A percentile compares a stretch with the other conserved stretches of the same genome.
Evolutionary conservation across 345 rosid genomes (phyloP).

Genomic region (Cardamine occulta): DNA sequence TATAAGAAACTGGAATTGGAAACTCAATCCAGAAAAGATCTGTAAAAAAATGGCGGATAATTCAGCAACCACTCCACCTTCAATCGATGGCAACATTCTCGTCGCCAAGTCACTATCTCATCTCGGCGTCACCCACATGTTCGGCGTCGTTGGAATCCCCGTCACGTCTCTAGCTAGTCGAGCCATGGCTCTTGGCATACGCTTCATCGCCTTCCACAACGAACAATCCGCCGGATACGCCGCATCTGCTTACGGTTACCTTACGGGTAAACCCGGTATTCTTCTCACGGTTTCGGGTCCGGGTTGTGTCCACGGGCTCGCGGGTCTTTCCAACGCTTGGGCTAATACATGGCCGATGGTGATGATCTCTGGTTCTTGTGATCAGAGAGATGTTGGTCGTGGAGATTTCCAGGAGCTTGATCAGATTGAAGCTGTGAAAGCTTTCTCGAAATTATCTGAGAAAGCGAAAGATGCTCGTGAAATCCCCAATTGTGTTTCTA

Average conservation of each 20-base stretch:
- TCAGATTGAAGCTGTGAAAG: constrained; percentile 81
- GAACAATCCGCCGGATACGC: constrained; percentile 99
- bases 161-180: constrained; percentile 90
- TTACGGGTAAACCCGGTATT: constrained; percentile 80
- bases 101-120: constrained; percentile 68
- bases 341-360: constrained; percentile 87
- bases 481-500: constrained; percentile 73
- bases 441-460: constrained; percentile 72
- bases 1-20: neutral
- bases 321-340: constrained; percentile 93
- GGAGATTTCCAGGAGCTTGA: constrained; percentile 98
- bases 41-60: constrained; percentile 36
- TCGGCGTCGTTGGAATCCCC: constrained; percentile 97
- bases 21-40: neutral
- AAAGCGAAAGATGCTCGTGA: constrained; percentile 68
- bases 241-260: constrained; percentile 94
- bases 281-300: constrained; percentile 96
- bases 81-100: constrained; percentile 71
- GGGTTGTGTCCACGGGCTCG: constrained; percentile 96
- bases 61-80: constrained; percentile 27
- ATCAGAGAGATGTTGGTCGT: constrained; percentile 75
- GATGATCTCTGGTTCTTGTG: constrained; percentile 94
- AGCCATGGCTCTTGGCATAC: constrained; percentile 75
- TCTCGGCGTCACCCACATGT: constrained; percentile 88
- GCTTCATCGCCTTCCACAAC: constrained; percentile 95